These are phyloP conservation scores for Eucalyptus cloeziana DNA, from an alignment of 345 rosid genomes.

Conservation along the genomic window DNA sequence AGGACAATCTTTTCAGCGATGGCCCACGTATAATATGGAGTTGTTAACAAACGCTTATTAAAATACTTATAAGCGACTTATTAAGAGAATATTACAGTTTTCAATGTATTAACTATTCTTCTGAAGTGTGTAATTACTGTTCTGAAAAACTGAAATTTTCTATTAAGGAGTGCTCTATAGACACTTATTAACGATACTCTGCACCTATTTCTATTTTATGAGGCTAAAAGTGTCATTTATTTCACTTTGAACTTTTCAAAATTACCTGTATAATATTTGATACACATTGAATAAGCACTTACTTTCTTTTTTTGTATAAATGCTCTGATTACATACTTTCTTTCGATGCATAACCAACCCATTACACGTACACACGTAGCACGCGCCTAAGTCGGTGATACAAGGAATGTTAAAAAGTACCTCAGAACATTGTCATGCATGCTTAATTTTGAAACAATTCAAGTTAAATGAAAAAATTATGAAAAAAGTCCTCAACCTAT, in stretches of 20 bases:
- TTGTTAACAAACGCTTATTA: not conserved
- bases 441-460: not conserved
- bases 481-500: too few relatives aligned
- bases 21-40: not conserved
- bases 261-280: not conserved
- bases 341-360: not conserved
- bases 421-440: not conserved
- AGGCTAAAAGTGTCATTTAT: not conserved
- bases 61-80: not conserved
- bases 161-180: accelerated
- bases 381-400: accelerated
- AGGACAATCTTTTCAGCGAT: not conserved
- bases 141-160: accelerated
- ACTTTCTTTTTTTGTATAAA: not conserved
- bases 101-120: not conserved
- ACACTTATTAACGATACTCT: not conserved
- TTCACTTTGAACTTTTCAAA: not conserved
- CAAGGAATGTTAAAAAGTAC: not conserved
- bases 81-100: not conserved
- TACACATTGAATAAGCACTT: not conserved
- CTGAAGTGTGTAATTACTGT: not conserved
- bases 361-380: not conserved
- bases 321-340: not conserved
- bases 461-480: not conserved
- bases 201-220: not conserved